Evolutionary conservation across 768 basidiomycete species (phyloP).

Genomic region (Boletus vinaceobasis): DNA sequence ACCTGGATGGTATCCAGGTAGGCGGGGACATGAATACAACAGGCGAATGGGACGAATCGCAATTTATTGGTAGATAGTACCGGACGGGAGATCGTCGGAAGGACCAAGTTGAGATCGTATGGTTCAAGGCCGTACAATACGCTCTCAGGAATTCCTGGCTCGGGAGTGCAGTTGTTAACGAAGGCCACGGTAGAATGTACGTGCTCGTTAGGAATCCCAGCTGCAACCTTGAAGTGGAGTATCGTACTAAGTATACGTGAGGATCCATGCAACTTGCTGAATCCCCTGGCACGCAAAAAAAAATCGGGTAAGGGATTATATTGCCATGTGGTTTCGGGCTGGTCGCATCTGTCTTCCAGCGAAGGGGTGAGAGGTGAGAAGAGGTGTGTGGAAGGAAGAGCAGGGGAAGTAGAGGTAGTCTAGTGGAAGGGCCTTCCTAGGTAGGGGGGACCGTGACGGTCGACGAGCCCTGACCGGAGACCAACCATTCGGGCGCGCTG

Average conservation of each 20-base stretch:
- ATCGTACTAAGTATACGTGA: neutral
- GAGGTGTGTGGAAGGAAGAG: too few species aligned
- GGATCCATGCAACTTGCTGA: too few species aligned
- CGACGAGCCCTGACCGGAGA: too few species aligned
- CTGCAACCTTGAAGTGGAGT: neutral
- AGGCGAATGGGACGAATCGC: constrained; percentile 22
- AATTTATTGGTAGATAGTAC: constrained; percentile 15
- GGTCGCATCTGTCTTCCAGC: too few species aligned
- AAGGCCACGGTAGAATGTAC: constrained; percentile 12
- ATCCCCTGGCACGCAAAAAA: neutral
- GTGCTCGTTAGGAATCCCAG: neutral
- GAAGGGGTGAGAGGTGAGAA: too few species aligned
- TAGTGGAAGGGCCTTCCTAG: too few species aligned
- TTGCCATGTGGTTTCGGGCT: neutral
- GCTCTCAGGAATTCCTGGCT: constrained; percentile 9
- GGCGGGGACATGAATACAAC: constrained; percentile 15
- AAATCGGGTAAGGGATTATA: neutral
- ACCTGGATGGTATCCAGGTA: constrained; percentile 19
- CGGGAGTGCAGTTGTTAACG: constrained; percentile 17
- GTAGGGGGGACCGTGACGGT: too few species aligned
- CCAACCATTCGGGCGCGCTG: too few species aligned
- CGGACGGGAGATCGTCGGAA: constrained; percentile 8
- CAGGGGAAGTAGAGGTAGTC: too few species aligned
- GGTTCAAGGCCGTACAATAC: constrained; percentile 25
- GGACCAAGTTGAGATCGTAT: constrained; percentile 24